phyloP scores from a whole-genome alignment of 352 stramenopile genomes.

The Globisporangium paroecandrum region DNA sequence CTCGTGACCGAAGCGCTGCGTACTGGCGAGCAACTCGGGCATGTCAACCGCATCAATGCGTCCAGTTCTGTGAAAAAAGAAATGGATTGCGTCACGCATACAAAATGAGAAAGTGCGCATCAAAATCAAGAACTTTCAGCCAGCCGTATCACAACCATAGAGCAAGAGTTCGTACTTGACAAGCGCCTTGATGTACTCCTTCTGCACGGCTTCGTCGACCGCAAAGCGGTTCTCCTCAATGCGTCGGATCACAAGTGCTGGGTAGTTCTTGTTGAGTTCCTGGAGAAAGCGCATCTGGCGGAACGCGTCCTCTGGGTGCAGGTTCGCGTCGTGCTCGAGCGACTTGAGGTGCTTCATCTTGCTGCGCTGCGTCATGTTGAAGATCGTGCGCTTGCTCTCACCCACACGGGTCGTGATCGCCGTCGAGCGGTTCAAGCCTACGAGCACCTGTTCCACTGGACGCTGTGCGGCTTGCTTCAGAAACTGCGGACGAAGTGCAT shows the following conservation, averaged over 20 bases:
- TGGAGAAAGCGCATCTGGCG: slow-evolving; percentile 81
- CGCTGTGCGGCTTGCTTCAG: slow-evolving; percentile 3
- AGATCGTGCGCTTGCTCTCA: slow-evolving; percentile 57
- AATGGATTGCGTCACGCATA: not conserved
- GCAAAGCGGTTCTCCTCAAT: slow-evolving; percentile 83
- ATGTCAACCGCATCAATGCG: slow-evolving; percentile 79
- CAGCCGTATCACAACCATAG: not conserved
- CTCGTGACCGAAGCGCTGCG: slow-evolving; percentile 26
- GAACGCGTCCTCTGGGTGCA: slow-evolving; percentile 66
- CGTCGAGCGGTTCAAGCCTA: not conserved
- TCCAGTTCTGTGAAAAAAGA: slow-evolving; percentile 33
- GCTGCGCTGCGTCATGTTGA: slow-evolving; percentile 72
- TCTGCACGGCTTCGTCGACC: slow-evolving; percentile 74
- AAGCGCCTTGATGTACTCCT: slow-evolving; percentile 89
- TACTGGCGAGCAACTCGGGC: slow-evolving; percentile 41
- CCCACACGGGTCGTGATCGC: not conserved
- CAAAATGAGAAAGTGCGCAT: slow-evolving; percentile 7
- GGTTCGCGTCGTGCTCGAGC: slow-evolving; percentile 80
- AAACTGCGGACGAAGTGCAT: slow-evolving; percentile 12
- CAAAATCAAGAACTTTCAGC: not conserved
- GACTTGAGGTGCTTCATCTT: slow-evolving; percentile 83
- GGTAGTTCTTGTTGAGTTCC: slow-evolving; percentile 86
- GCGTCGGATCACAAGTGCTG: slow-evolving; percentile 76
- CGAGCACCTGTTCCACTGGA: not conserved
- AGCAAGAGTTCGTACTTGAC: slow-evolving; percentile 48